Conservation (phyloP, 345 rosid genomes). For the Gossypium longicalyx region DNA sequence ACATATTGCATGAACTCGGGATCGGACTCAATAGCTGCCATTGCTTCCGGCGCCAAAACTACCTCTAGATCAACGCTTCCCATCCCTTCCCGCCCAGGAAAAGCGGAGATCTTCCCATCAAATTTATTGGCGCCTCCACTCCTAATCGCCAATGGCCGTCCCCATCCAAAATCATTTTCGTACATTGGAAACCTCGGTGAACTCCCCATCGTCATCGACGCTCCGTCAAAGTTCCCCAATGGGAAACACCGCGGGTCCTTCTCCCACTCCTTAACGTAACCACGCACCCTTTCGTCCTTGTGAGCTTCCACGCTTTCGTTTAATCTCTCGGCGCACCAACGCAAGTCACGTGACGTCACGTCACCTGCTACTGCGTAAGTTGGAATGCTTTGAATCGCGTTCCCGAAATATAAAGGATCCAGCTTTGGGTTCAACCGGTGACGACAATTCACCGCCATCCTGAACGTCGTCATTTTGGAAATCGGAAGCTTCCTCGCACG, state of each 20-base stretch:
- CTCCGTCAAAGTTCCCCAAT: constrained; percentile 88
- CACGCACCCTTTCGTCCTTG: constrained; percentile 44
- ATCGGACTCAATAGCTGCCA: constrained; percentile 73
- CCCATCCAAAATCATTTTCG: constrained; percentile 97
- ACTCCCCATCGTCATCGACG: constrained; percentile 83
- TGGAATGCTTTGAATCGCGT: constrained; percentile 92
- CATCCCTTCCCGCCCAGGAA: constrained; percentile 78
- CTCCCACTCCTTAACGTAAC: constrained; percentile 61
- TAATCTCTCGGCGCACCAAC: constrained; percentile 80
- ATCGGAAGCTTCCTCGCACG: constrained; percentile 72
- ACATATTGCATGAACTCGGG: constrained; percentile 72
- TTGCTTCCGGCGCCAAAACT: constrained; percentile 68
- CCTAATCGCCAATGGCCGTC: constrained; percentile 77
- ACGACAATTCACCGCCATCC: constrained; percentile 92
- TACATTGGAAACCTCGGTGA: constrained; percentile 95
- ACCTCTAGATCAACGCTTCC: constrained; percentile 89
- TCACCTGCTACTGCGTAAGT: constrained; percentile 67
- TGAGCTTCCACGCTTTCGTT: constrained; percentile 57
- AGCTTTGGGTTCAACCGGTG: constrained; percentile 67
- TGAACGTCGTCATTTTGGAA: constrained; percentile 62
- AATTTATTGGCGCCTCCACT: constrained; percentile 87
- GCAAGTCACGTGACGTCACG: constrained; percentile 55
- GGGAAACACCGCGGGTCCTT: constrained; percentile 73
- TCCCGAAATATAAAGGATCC: constrained; percentile 75
- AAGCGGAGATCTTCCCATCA: constrained; percentile 98